Evolutionary conservation across 202 grass and related monocot species (phyloP), one percentile per base, ranked within the genome.

Genomic region (Saccharum hybrid): DNA sequence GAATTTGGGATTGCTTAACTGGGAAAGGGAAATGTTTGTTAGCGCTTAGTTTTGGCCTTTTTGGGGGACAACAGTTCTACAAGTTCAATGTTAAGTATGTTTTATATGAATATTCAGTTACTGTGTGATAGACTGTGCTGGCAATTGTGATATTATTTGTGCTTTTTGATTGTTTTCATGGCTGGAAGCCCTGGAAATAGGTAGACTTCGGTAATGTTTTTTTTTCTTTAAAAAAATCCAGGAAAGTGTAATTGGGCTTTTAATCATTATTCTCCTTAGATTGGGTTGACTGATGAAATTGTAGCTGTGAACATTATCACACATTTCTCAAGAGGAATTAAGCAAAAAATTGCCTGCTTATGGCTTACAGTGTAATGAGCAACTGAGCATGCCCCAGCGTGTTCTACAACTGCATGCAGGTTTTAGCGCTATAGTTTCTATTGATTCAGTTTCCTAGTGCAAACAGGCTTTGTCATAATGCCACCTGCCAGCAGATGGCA

Each of bases 351-450:
- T 7, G 10, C 42, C 34, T 61, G 40, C 63, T 80, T 49, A 62
- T 30, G 31, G 28, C 70, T 68, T 73, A 8, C 67, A 67, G 30
- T 73, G 39, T 69, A 62, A 80, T 67, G 23, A n/a, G 16, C 30
- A 81, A 77, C 12, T 65, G 67, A 21, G 39, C 51, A 68, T 74
- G 48, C 2, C 19, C 63, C 36, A 82, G 22, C 13, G 4, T 75
- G 22, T 60, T 85, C 10, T 82, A 62, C 80, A 16, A 68, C 40
- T 33, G 16, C 34, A 77, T 28, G 14, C 71, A 76, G 14, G 7
- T 8, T 63, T 64, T 85, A 13, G 81, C 18, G 1, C 57, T 11
- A 3, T 61, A 26, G 57, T 26, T 62, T 28, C 59, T 28, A 3
- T 62, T 28, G 4, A 60, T 60, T 60, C n/a, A 60, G n/a, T 60